Conservation (phyloP, 352 stramenopile species). For the Globisporangium uncinulatum region DNA sequence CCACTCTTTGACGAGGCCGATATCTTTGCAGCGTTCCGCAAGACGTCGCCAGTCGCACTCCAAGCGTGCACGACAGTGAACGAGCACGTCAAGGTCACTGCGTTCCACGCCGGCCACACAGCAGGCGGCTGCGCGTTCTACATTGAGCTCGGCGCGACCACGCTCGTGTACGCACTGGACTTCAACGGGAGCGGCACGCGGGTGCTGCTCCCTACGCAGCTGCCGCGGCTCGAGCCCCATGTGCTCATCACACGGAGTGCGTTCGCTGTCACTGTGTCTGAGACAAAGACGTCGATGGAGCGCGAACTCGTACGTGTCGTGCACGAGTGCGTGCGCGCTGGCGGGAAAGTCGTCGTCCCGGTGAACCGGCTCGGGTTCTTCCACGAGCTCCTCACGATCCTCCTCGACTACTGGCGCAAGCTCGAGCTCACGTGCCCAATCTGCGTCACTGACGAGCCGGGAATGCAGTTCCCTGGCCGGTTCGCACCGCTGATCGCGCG, state of each 20-base stretch:
- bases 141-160: conserved; percentile 68
- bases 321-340: conserved; percentile 62
- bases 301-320: conserved; percentile 76
- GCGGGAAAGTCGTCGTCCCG: conserved; percentile 82
- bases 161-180: conserved; percentile 69
- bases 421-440: conserved; percentile 52
- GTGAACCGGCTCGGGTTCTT: conserved; percentile 76
- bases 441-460: conserved; percentile 48
- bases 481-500: conserved; percentile 57
- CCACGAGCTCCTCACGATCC: conserved; percentile 68
- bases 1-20: conserved; percentile 52
- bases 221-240: conserved; percentile 56
- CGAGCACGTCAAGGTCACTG: conserved; percentile 67
- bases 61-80: conserved; percentile 55
- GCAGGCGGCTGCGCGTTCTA: conserved; percentile 71
- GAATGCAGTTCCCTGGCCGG: conserved; percentile 47
- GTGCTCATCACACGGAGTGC: conserved; percentile 61
- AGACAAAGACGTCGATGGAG: conserved; percentile 77
- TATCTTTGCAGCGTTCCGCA: conserved; percentile 47
- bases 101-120: conserved; percentile 78
- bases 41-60: conserved; percentile 37
- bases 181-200: conserved; percentile 74
- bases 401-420: conserved; percentile 70
- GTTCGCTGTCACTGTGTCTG: conserved; percentile 79
- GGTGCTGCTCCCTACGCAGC: conserved; percentile 61